A percentile compares a stretch with the other conserved stretches of the same genome.
phyloP scores from a whole-genome alignment of 2,329 filamentous ascomycete genomes.

The Calycina herbarum region DNA sequence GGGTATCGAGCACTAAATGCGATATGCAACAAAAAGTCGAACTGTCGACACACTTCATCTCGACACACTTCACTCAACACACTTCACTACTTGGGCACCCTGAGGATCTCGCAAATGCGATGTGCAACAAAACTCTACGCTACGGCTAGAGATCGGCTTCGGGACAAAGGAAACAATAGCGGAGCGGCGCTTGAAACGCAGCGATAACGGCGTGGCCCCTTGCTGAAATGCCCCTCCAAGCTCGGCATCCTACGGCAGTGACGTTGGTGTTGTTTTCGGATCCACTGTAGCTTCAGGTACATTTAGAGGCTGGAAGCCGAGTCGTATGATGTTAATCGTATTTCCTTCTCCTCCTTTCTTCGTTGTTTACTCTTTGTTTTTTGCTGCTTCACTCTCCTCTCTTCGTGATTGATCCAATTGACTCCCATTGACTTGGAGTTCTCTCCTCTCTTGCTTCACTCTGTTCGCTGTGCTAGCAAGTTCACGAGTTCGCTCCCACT shows the following conservation, averaged over 20 bases:
- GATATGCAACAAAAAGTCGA: no score
- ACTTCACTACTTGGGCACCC: no score
- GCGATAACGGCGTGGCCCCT: not conserved
- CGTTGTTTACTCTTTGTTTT: not conserved
- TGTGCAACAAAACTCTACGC: no score
- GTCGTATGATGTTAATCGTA: not conserved
- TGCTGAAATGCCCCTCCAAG: not conserved
- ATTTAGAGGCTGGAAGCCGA: not conserved
- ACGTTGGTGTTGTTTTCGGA: not conserved
- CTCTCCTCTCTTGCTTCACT: no score
- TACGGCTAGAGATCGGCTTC: not conserved
- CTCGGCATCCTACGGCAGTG: slow-evolving; percentile 3
- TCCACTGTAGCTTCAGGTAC: not conserved
- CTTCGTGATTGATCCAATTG: no score
- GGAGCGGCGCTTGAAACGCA: not conserved
- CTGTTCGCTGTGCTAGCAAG: no score
- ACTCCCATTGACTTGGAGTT: not conserved
- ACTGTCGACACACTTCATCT: no score
- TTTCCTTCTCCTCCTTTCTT: not conserved
- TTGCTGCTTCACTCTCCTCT: not conserved
- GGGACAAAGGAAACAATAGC: not conserved
- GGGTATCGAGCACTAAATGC: no score
- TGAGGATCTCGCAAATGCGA: no score
- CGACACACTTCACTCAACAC: no score
- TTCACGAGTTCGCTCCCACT: not conserved